Conservation (phyloP, 1,139 yeast species). For the Wickerhamomyces sp. region DNA sequence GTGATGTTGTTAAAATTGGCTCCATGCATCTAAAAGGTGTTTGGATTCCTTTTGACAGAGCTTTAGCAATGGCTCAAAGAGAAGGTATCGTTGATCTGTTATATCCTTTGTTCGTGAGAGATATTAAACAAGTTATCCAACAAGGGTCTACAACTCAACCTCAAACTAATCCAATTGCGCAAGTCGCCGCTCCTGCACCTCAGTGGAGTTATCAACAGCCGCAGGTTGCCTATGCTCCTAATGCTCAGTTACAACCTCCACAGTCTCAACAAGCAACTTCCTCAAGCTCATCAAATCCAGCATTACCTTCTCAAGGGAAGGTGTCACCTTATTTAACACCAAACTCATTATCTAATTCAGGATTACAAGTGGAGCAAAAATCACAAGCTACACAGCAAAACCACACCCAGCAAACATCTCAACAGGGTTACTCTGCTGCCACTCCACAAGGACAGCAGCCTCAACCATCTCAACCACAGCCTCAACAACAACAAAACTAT, state of each 20-base stretch:
- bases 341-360: slow-evolving; percentile 16
- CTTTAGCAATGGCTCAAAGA: slow-evolving; percentile 83
- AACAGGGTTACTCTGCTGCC: not conserved
- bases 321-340: slow-evolving; percentile 21
- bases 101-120: slow-evolving; percentile 85
- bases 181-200: not conserved
- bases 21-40: slow-evolving; percentile 97
- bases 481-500: slow-evolving; percentile 19
- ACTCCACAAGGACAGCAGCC: slow-evolving; percentile 9
- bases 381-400: slow-evolving; percentile 4
- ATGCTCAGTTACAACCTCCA: slow-evolving; percentile 8
- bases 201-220: slow-evolving; percentile 10
- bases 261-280: slow-evolving; percentile 2
- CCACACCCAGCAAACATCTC: slow-evolving; percentile 1
- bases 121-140: slow-evolving; percentile 67
- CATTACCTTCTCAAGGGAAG: slow-evolving; percentile 3
- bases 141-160: slow-evolving; percentile 29
- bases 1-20: slow-evolving; percentile 94
- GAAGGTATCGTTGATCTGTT: slow-evolving; percentile 83
- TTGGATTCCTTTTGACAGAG: slow-evolving; percentile 96
- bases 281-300: not conserved
- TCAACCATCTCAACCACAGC: slow-evolving; percentile 16
- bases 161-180: slow-evolving; percentile 18
- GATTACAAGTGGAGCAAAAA: slow-evolving; percentile 12
- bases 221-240: slow-evolving; percentile 12